A percentile compares a stretch with the other conserved stretches of the same genome.
Evolutionary conservation across 2,329 filamentous ascomycete genomes (phyloP).

Genomic region (Metarhizium robertsii): DNA sequence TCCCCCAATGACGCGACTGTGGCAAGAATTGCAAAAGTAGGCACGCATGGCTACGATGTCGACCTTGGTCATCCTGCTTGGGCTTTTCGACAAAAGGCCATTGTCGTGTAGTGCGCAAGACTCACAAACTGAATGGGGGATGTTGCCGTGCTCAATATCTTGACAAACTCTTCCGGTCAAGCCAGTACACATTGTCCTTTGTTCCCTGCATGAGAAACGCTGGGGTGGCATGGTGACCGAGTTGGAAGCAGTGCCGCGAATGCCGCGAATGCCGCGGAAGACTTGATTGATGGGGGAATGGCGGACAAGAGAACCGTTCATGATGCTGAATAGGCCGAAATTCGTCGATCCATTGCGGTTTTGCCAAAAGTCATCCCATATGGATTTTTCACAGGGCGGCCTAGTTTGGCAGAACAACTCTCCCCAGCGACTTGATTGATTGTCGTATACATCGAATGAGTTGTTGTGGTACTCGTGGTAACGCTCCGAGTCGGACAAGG

Average conservation of each 20-base stretch:
- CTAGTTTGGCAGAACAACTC: background rate
- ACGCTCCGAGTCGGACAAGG: background rate
- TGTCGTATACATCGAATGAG: no score
- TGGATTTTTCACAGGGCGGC: background rate
- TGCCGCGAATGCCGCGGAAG: background rate
- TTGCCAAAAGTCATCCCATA: background rate
- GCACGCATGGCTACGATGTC: conserved; percentile 24
- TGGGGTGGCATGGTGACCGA: background rate
- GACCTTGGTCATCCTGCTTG: background rate
- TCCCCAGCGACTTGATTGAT: background rate
- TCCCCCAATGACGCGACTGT: background rate
- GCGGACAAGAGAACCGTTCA: background rate
- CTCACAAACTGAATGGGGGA: conserved; percentile 6
- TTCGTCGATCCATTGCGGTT: background rate
- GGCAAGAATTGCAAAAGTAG: conserved; percentile 26
- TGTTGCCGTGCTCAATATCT: background rate
- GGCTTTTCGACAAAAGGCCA: conserved; percentile 8
- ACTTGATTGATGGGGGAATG: background rate
- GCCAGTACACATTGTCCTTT: background rate
- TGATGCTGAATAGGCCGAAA: background rate
- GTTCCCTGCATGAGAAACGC: background rate
- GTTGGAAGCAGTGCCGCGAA: background rate
- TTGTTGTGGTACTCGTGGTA: background rate
- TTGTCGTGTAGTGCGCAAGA: conserved; percentile 17
- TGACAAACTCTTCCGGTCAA: background rate